Conservation (phyloP, 1,284 basidiomycete genomes). For the Meripilus lineatus region DNA sequence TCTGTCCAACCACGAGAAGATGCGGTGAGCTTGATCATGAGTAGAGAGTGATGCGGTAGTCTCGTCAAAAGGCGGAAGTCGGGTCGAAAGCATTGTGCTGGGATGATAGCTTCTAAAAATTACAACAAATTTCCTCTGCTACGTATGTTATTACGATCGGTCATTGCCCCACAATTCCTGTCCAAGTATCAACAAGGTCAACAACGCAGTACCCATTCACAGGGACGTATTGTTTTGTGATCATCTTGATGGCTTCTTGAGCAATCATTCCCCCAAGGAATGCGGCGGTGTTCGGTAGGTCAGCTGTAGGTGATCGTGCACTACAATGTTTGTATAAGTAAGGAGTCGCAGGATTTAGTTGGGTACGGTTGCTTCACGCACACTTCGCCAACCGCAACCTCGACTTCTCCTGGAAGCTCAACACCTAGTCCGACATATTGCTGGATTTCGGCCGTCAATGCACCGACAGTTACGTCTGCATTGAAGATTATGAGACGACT, state of each 20-base stretch:
- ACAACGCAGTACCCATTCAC: constrained; percentile 83
- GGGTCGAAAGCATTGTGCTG: too few species aligned
- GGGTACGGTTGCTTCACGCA: constrained; percentile 35
- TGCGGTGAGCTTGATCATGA: too few species aligned
- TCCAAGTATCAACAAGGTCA: constrained; percentile 83
- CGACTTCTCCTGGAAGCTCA: constrained; percentile 57
- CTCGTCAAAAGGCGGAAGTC: too few species aligned
- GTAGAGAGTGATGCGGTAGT: too few species aligned
- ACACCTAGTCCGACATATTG: constrained; percentile 29
- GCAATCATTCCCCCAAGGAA: constrained; percentile 92
- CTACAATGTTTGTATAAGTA: constrained; percentile 32
- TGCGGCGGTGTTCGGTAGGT: constrained; percentile 90
- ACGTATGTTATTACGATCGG: background rate
- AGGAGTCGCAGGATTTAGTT: background rate
- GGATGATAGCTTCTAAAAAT: too few species aligned
- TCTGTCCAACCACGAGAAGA: too few species aligned
- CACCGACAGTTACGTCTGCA: constrained; percentile 28
- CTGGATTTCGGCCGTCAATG: constrained; percentile 30
- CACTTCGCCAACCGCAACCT: constrained; percentile 75
- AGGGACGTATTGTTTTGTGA: constrained; percentile 94
- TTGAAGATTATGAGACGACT: background rate
- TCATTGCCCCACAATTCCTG: constrained; percentile 42
- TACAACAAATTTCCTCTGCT: too few species aligned
- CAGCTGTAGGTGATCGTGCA: constrained; percentile 77
- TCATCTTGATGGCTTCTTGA: constrained; percentile 98